Evolutionary conservation across 1,284 basidiomycete genomes (phyloP), one percentile per base, ranked within the genome.

Genomic region (Apiotrichum porosum): DNA sequence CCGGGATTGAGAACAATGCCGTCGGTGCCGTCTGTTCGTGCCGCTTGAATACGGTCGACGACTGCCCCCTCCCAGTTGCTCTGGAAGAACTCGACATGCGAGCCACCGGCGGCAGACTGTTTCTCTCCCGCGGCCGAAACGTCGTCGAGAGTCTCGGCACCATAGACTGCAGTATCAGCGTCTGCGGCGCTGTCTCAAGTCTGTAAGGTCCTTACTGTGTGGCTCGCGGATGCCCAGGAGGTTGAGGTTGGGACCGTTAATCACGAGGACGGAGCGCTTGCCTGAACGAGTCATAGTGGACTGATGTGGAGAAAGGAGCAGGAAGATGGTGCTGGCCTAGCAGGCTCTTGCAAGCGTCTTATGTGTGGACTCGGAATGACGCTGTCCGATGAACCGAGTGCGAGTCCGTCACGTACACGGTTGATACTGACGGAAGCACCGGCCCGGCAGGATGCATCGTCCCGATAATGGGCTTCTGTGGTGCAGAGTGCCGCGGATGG

Each of bases 211-310:
- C n/a, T n/a, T n/a, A n/a, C n/a, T n/a, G n/a, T 68, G 58, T 4
- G 70, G 71, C 54, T 73, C 69, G 14, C 69, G 45, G 18, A 61
- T 66, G 9, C 71, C 69, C 15, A 73, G 56, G 6, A 72, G 53
- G 53, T 72, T 72, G 17, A 73, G 57, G 37, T 72, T 73, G n/a
- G 71, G 69, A 8, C 71, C 69, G 48, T 62, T 59, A 46, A 65
- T 55, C 9, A 65, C 48, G 19, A n/a, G n/a, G n/a, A n/a, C n/a
- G 61, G 60, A 41, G 39, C 38, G 45, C 23, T 42, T 41, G 14
- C 45, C 39, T 6, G 22, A 23, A 9, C 33, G 39, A n/a, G 39
- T 47, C 45, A 47, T 47, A 26, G 26, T 32, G 13, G 17, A 3
- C 17, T 12, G 17, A 26, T 14, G 9, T 18, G n/a, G 24, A 15